Evolutionary conservation across 2,329 filamentous ascomycete species (phyloP), one percentile per base, ranked within the genome.

Genomic region (Mollisia scopiformis): DNA sequence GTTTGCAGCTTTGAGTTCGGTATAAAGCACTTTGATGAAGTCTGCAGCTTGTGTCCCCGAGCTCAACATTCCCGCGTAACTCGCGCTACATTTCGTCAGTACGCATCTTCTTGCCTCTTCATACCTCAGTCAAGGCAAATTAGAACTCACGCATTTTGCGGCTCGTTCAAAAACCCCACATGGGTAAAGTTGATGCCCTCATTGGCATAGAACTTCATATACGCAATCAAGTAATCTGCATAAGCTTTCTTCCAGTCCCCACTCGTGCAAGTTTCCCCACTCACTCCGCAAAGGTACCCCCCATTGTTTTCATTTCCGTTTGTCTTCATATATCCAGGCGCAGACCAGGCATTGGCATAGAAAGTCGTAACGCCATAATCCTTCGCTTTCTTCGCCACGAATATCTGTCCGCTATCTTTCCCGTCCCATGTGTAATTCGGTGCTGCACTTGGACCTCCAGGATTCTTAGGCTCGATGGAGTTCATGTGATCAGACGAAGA

Each of bases 271-370:
- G 59, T 72, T 21, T 75, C 71, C 16, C 72, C 70, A 61, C 73
- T 69, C 35, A 79, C 79, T 47, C 80, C 79, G 62, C 80, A 82
- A 0, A 83, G 69, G 51, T 74, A 77, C 1, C 80, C 79, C 1
- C 79, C 77, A 62, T 78, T 75, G 35, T 69, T 72, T 51, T 82
- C 76, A 54, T 77, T 72, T 2, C 70, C 69, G 57, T 81, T 82
- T 5, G 76, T 81, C 74, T 82, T 82, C 80, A 83, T 83, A 66
- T 77, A 82, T 0, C 78, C 79, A 0, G 79, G 80, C 0, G 80
- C 80, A 59, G 76, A 78, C 80, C 80, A 83, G 0, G 80, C 79
- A 69, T 83, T 77, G 1, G 76, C 77, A 62, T 82, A 80, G 62
- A 82, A 77, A 1, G 72, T 76, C 28, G 73, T 83, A 7, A 81